Base-by-base conservation (phyloP, 805 yeast species). In the Clavispora carvajalis region DNA sequence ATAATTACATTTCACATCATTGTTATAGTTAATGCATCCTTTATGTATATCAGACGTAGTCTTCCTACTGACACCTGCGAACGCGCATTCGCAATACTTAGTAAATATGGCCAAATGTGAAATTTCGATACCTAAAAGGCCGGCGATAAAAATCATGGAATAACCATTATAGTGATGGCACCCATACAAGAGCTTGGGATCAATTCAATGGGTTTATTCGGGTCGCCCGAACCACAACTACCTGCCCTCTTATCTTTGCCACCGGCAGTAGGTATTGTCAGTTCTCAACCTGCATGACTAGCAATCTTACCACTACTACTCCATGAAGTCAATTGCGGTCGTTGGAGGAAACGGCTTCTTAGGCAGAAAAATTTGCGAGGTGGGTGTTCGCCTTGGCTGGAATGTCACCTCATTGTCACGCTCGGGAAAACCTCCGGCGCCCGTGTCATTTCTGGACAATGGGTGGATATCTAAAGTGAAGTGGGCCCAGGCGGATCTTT, bases 311-410 rank as follows among this genome's bases (percentile, higher is more conserved):
- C 17, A 21, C 35, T 10, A 16, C 37, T 18, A 10, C 37, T 16
- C 9, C 29, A 34, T 34, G 30, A 59, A 49, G 54, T 61, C 65
- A 41, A 65, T 60, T 47, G 77, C 86, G 3, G 86, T 89, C 0
- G 78, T 89, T 53, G 98, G 98, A 13, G 96, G 97, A 1, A 79
- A 77, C 49, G 97, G 97, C 7, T 86, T 86, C 55, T 59, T 90
- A 43, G 89, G 95, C 10, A 59, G 60, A 39, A 66, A 65, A 45
- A 79, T 90, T 7, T 85, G 95, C 55, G 82, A 81, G 55, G 71
- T 73, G 2, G 95, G 84, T 0, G 60, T 85, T 1, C 62, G 59
- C 17, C 59, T 75, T 15, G 95, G 95, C 0, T 78, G 71, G 58
- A 58, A 73, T 9, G 95, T 89, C 4, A 70, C 80, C 0, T 77